A percentile compares a stretch with the other conserved stretches of the same genome.
Conservation (phyloP, 257 asterid species). For the Ballota nigra region DNA sequence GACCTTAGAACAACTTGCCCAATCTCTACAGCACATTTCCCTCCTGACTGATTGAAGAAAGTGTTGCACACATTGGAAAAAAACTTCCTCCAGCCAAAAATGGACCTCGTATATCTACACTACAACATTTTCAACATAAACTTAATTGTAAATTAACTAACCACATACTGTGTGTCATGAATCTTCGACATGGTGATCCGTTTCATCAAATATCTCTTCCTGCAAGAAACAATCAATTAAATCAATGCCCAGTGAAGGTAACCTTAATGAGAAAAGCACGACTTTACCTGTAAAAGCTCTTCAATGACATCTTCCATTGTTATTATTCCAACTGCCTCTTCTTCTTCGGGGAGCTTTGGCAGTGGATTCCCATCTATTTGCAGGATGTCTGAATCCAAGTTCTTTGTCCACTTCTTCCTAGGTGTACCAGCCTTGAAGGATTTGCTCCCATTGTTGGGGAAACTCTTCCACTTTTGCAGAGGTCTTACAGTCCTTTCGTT, state of each 20-base stretch:
- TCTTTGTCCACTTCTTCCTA: slow-evolving; percentile 73
- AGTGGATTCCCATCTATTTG: slow-evolving; percentile 73
- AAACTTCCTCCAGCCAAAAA: neutral
- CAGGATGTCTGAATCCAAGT: slow-evolving; percentile 81
- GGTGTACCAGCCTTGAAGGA: slow-evolving; percentile 46
- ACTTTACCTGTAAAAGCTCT: slow-evolving; percentile 88
- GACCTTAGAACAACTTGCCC: neutral
- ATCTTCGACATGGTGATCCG: slow-evolving; percentile 77
- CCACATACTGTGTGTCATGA: slow-evolving; percentile 34
- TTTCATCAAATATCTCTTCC: slow-evolving; percentile 96
- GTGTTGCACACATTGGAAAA: neutral
- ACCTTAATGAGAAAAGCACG: neutral
- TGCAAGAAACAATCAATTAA: slow-evolving; percentile 31
- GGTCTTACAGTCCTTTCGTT: slow-evolving; percentile 43
- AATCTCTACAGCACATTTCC: neutral
- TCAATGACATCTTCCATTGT: slow-evolving; percentile 98
- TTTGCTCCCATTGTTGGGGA: slow-evolving; percentile 56
- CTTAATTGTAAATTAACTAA: neutral
- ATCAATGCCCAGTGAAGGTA: neutral
- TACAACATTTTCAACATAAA: neutral
- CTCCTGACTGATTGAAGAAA: neutral
- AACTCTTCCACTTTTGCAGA: slow-evolving; percentile 82
- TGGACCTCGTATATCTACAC: neutral
- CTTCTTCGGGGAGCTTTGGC: slow-evolving; percentile 83
- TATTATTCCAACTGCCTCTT: slow-evolving; percentile 86